Conservation (phyloP, 1,284 basidiomycete genomes). For the Xanthoconium separans region DNA sequence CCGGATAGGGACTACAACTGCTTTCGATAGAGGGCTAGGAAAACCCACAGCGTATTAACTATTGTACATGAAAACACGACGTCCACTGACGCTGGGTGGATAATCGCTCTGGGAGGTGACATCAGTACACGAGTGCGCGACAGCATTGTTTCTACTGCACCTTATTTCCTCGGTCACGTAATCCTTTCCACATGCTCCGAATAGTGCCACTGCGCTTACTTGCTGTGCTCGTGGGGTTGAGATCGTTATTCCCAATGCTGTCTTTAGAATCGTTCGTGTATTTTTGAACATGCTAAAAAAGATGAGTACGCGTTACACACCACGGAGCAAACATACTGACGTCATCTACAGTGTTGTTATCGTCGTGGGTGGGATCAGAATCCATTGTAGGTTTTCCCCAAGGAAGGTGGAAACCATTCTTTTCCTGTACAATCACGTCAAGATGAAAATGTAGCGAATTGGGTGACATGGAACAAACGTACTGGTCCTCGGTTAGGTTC, state of each 20-base stretch:
- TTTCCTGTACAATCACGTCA: not conserved
- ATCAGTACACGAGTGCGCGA: not conserved
- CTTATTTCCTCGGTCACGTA: not conserved
- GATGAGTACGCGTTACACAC: not conserved
- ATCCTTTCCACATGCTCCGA: not conserved
- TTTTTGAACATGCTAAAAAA: slow-evolving; percentile 1
- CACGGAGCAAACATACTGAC: not conserved
- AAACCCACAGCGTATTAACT: not conserved
- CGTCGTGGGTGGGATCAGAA: not conserved
- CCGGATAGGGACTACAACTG: not conserved
- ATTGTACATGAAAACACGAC: not conserved
- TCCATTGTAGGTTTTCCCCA: not conserved
- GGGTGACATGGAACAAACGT: not conserved
- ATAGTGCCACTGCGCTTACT: not conserved
- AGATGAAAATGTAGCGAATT: not conserved
- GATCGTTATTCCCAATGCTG: not conserved
- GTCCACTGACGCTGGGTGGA: slow-evolving; percentile 9
- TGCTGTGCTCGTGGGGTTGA: not conserved
- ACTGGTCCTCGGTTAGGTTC: slow-evolving; percentile 16
- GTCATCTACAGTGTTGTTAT: not conserved
- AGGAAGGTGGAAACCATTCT: not conserved
- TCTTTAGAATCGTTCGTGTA: not conserved
- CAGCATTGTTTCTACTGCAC: slow-evolving; percentile 7
- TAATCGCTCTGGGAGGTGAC: slow-evolving; percentile 5
- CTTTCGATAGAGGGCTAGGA: slow-evolving; percentile 6